Conservation (phyloP, 2,329 filamentous ascomycete species). For the Pseudogymnoascus destructans region DNA sequence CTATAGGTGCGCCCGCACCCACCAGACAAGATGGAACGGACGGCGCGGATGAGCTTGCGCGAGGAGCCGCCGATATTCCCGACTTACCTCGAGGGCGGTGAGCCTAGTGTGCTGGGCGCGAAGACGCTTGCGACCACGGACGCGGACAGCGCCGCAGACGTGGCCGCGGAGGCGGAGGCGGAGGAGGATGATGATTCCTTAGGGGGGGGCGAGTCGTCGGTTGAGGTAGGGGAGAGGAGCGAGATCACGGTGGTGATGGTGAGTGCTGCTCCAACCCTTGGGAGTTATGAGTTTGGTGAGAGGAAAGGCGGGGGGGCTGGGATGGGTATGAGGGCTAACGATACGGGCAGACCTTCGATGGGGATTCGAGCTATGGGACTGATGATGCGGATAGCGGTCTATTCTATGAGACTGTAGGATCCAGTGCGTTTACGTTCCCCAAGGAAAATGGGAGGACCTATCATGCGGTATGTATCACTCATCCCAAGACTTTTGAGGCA, state of each 20-base stretch:
- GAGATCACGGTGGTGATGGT: not conserved
- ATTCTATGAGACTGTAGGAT: constrained; percentile 1
- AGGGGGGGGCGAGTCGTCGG: not conserved
- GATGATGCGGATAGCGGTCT: not conserved
- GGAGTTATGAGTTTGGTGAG: not conserved
- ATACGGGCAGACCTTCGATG: not conserved
- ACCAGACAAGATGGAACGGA: not conserved
- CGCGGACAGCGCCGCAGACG: not conserved
- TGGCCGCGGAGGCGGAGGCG: not conserved
- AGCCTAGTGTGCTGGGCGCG: not conserved
- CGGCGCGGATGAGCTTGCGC: not conserved
- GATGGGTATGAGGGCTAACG: not conserved
- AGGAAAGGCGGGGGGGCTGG: not conserved
- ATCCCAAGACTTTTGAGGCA: not conserved
- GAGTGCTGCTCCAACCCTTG: not conserved
- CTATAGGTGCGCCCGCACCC: not conserved
- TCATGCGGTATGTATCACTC: constrained; percentile 2
- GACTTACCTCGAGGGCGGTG: not conserved
- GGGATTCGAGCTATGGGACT: constrained; percentile 1
- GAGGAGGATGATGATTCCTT: not conserved
- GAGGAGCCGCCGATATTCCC: constrained; percentile 2
- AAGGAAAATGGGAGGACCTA: constrained; percentile 5
- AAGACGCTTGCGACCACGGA: not conserved
- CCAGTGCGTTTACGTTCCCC: not conserved
- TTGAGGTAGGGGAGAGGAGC: not conserved